These are phyloP conservation scores for Mangifera indica DNA, from an alignment of 345 rosid genomes.

Conservation along the genomic window DNA sequence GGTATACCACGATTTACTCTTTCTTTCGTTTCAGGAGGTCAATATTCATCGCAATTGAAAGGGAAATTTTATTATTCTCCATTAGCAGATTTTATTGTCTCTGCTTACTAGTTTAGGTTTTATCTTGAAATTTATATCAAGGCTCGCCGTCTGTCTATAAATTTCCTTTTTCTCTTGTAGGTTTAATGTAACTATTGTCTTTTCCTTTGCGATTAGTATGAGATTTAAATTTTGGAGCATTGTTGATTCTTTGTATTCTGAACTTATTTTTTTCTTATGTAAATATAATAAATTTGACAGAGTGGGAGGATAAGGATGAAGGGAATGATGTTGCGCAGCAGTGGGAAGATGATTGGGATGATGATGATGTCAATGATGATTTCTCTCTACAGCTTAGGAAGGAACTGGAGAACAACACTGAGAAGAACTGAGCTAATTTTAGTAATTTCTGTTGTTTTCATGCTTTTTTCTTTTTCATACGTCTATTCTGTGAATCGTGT, in stretches of 20 bases:
- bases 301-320: slow-evolving; percentile 78
- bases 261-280: not conserved
- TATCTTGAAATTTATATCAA: not conserved
- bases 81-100: too few species aligned
- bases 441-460: slow-evolving; percentile 7
- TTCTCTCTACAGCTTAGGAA: slow-evolving; percentile 84
- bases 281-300: slow-evolving; percentile 30
- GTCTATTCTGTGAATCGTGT: not conserved
- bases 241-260: not conserved
- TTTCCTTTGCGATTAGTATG: not conserved
- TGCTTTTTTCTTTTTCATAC: not conserved
- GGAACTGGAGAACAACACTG: slow-evolving; percentile 62
- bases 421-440: slow-evolving; percentile 42
- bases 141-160: not conserved
- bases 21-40: not conserved
- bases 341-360: slow-evolving; percentile 99
- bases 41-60: too few species aligned
- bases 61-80: too few species aligned
- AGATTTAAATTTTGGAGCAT: not conserved
- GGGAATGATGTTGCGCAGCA: slow-evolving; percentile 74
- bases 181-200: not conserved
- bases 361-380: slow-evolving; percentile 86
- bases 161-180: not conserved
- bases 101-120: too few species aligned
- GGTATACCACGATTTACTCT: slow-evolving; percentile 27